Percentiles rank a stretch among this genome's conserved stretches.
phyloP scores from a whole-genome alignment of 2,329 filamentous ascomycete species.

The Nakataea oryzae region DNA sequence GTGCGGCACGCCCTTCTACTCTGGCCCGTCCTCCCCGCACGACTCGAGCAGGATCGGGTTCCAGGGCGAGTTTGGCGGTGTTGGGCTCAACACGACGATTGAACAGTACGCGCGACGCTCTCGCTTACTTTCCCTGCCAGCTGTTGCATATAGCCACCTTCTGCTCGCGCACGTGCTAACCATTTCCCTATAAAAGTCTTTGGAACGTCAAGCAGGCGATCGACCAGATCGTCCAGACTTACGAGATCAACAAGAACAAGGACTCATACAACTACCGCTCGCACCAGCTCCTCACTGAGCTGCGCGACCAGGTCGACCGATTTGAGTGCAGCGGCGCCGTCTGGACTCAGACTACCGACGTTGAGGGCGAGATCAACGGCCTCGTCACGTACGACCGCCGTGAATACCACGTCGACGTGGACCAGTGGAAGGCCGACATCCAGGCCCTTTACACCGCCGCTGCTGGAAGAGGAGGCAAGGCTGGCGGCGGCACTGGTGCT shows the following conservation, averaged over 20 bases:
- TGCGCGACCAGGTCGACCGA: conserved; percentile 47
- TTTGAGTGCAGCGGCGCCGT: conserved; percentile 58
- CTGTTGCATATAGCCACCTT: too few relatives aligned
- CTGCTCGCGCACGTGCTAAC: neutral
- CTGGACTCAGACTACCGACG: conserved; percentile 66
- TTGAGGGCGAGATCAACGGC: conserved; percentile 66
- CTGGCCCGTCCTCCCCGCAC: conserved; percentile 40
- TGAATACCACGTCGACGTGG: conserved; percentile 41
- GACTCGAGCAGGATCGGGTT: conserved; percentile 52
- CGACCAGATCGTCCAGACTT: conserved; percentile 52
- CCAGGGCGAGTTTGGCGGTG: conserved; percentile 62
- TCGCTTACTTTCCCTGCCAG: neutral
- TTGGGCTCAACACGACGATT: conserved; percentile 53
- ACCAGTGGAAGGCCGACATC: conserved; percentile 52
- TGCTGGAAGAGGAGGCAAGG: conserved; percentile 7
- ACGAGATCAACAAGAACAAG: conserved; percentile 50
- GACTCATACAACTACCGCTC: conserved; percentile 58
- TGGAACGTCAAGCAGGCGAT: conserved; percentile 55
- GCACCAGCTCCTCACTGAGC: conserved; percentile 47
- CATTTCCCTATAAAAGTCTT: conserved; percentile 28
- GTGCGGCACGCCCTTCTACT: conserved; percentile 61
- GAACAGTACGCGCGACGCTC: conserved; percentile 38
- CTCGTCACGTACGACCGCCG: conserved; percentile 59
- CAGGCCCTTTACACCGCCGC: conserved; percentile 48
- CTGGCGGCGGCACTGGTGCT: neutral